A percentile compares a stretch with the other conserved stretches of the same genome.
Evolutionary conservation across 805 yeast genomes (phyloP).

Genomic region (Wickerhamomyces bisporus): DNA sequence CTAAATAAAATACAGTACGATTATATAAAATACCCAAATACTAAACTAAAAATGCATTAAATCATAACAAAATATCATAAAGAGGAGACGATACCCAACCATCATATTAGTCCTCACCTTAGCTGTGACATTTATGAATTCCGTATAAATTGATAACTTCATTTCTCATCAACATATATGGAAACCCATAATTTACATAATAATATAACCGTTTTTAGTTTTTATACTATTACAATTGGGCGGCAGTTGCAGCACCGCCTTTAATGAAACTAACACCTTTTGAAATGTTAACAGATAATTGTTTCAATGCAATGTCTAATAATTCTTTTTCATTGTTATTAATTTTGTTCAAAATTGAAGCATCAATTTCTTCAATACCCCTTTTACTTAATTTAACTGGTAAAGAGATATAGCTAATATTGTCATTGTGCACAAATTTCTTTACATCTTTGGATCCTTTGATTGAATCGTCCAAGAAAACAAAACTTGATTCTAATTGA

Average conservation of each 20-base stretch:
- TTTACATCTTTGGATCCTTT: slow-evolving; percentile 19
- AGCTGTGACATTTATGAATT: no score
- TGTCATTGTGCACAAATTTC: slow-evolving; percentile 7
- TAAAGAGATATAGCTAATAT: slow-evolving; percentile 18
- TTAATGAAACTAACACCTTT: slow-evolving; percentile 24
- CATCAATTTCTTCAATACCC: slow-evolving; percentile 21
- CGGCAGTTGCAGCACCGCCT: slow-evolving; percentile 6
- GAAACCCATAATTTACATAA: no score
- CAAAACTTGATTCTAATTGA: slow-evolving; percentile 38
- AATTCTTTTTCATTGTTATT: slow-evolving; percentile 18
- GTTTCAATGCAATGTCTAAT: slow-evolving; percentile 16
- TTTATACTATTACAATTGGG: no score
- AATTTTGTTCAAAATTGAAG: slow-evolving; percentile 17
- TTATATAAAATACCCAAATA: no score
- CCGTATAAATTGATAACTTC: no score
- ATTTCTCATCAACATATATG: no score
- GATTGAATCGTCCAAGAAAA: slow-evolving; percentile 44
- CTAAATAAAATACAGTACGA: no score
- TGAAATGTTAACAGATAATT: slow-evolving; percentile 17
- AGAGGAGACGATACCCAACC: no score
- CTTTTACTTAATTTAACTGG: slow-evolving; percentile 19
- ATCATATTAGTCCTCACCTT: no score
- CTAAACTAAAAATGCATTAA: no score
- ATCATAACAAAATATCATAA: no score
- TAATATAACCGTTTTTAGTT: no score